A percentile compares a stretch with the other conserved stretches of the same genome.
Evolutionary conservation across 2,329 filamentous ascomycete species (phyloP).

Genomic region (Hypomyces perniciosus): DNA sequence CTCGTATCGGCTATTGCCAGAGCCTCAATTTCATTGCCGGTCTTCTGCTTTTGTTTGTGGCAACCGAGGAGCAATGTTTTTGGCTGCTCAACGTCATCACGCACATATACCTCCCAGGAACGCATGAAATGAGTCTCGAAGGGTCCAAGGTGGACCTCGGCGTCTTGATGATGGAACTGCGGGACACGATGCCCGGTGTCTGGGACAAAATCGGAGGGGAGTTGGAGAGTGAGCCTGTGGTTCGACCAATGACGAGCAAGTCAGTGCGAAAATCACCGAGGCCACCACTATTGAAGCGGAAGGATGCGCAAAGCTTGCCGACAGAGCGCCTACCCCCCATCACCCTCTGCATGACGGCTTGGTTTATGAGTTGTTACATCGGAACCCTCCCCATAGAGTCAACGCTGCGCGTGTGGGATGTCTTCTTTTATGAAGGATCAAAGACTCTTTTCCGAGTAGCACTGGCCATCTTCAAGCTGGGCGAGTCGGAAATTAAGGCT

Average conservation of each 20-base stretch:
- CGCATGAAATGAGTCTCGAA: conserved; percentile 84
- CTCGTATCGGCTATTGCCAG: conserved; percentile 90
- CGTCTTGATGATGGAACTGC: conserved; percentile 82
- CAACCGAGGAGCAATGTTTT: conserved; percentile 83
- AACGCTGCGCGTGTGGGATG: conserved; percentile 88
- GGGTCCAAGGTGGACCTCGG: conserved; percentile 91
- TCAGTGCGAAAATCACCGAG: conserved; percentile 27
- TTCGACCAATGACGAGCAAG: conserved; percentile 30
- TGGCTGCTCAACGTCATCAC: conserved; percentile 93
- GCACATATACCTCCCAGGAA: conserved; percentile 79
- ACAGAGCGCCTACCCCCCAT: conserved; percentile 71
- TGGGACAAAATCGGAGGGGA: conserved; percentile 86
- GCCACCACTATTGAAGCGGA: conserved; percentile 35
- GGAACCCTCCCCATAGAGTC: conserved; percentile 88
- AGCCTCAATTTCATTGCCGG: conserved; percentile 93
- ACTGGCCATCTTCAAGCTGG: conserved; percentile 83
- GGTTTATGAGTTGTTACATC: conserved; percentile 98
- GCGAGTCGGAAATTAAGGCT: conserved; percentile 71
- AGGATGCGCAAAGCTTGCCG: conserved; percentile 33
- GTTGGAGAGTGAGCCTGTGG: conserved; percentile 47
- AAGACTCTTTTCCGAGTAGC: conserved; percentile 92
- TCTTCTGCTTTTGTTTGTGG: conserved; percentile 80
- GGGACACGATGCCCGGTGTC: conserved; percentile 73
- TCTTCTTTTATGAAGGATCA: conserved; percentile 91
- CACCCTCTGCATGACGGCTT: conserved; percentile 85